phyloP scores from a whole-genome alignment of 2,329 filamentous ascomycete genomes.

The Colletotrichum orbiculare region DNA sequence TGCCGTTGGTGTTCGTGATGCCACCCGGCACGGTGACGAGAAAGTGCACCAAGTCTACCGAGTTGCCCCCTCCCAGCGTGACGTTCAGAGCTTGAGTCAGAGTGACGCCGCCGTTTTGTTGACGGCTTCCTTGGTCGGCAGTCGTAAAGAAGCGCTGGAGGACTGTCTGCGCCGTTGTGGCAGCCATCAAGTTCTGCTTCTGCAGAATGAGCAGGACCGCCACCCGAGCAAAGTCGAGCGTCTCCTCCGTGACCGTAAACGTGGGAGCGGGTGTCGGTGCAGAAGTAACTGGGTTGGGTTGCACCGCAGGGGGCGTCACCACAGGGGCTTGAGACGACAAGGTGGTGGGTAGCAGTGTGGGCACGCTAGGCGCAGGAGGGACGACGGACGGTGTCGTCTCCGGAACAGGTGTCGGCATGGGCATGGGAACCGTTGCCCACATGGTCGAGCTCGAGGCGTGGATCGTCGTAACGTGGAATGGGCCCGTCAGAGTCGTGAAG shows the following conservation, averaged over 20 bases:
- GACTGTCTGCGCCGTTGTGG: constrained; percentile 63
- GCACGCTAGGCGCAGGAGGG: constrained; percentile 23
- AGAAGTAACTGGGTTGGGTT: constrained; percentile 17
- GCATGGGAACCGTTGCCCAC: constrained; percentile 46
- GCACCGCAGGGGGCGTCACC: constrained; percentile 33
- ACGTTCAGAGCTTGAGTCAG: constrained; percentile 53
- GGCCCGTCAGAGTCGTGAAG: constrained; percentile 42
- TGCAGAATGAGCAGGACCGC: constrained; percentile 72
- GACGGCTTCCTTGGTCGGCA: constrained; percentile 44
- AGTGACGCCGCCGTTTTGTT: constrained; percentile 44
- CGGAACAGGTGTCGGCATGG: constrained; percentile 39
- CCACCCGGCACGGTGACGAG: constrained; percentile 49
- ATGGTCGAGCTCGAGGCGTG: constrained; percentile 42
- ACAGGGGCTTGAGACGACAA: constrained; percentile 3
- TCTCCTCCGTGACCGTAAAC: constrained; percentile 65
- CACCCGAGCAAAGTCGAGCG: constrained; percentile 72
- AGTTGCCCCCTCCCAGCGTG: constrained; percentile 56
- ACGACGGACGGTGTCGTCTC: constrained; percentile 30
- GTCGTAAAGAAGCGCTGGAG: constrained; percentile 67
- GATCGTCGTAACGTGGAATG: constrained; percentile 36
- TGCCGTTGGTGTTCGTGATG: background rate
- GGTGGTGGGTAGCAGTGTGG: constrained; percentile 10
- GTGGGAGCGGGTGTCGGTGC: constrained; percentile 40
- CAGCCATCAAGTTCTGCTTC: constrained; percentile 60
- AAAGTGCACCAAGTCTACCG: constrained; percentile 62